Conservation (phyloP, 2,329 filamentous ascomycete species). For the Hortaea werneckii region DNA sequence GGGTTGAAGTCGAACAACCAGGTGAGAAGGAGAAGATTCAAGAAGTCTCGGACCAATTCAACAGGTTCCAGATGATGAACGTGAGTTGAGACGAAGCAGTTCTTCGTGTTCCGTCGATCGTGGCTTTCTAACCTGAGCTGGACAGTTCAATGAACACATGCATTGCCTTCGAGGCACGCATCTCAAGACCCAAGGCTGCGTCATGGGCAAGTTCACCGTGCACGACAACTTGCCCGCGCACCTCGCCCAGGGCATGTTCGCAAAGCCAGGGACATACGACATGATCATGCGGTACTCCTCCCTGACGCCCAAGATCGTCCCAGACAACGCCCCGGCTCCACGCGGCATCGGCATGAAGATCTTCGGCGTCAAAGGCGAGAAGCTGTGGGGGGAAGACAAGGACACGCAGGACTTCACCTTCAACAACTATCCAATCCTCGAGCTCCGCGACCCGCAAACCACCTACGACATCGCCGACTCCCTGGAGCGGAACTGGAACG, state of each 20-base stretch:
- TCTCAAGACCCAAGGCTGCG: slow-evolving; percentile 27
- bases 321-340: slow-evolving; percentile 26
- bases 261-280: slow-evolving; percentile 24
- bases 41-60: slow-evolving; percentile 28
- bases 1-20: slow-evolving; percentile 23
- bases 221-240: slow-evolving; percentile 25
- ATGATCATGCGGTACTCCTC: slow-evolving; percentile 29
- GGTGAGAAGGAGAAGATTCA: slow-evolving; percentile 27
- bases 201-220: slow-evolving; percentile 24
- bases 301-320: slow-evolving; percentile 27
- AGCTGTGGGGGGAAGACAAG: slow-evolving; percentile 27
- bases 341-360: slow-evolving; percentile 28
- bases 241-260: slow-evolving; percentile 29
- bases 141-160: slow-evolving; percentile 26
- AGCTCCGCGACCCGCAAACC: slow-evolving; percentile 21
- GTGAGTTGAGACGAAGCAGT: too few species aligned
- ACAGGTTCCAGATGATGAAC: slow-evolving; percentile 31
- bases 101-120: too few species aligned
- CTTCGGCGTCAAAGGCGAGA: slow-evolving; percentile 27
- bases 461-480: slow-evolving; percentile 26
- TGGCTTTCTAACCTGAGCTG: too few species aligned
- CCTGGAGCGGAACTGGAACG: slow-evolving; percentile 26
- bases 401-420: slow-evolving; percentile 26
- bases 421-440: slow-evolving; percentile 25
- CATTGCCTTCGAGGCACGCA: slow-evolving; percentile 30